Evolutionary conservation across 495 filamentous ascomycete genomes (phyloP), one percentile per base, ranked within the genome.

Genomic region (Aspergillus ostianus): DNA sequence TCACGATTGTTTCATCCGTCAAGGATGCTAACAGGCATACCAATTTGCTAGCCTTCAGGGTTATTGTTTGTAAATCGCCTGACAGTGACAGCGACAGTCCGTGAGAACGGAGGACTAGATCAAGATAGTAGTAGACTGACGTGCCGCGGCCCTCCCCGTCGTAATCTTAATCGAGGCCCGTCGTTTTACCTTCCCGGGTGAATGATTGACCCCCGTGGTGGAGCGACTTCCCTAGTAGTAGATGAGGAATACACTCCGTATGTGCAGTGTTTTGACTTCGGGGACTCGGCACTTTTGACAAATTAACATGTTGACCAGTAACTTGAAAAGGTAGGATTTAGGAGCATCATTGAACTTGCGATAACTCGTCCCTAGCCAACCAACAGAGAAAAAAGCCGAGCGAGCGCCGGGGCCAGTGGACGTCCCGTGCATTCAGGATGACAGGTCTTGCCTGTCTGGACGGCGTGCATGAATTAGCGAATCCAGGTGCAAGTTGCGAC

Each of bases 1-100:
- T 57, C 55, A 57, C 47, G 29, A 57, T 26, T 57, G 55, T 57
- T 57, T 57, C 47, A 57, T 51, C 8, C 19, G 29, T n/a, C 21
- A 17, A 6, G 20, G 18, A 30, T 32, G 10, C 17, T 20, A 48
- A 4, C 13, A 21, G 48, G 45, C 21, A 48, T 32, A 13, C 19
- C 10, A 21, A 30, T 6, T 30, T 15, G 23, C 29, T 57, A 13
- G 36, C 36, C 36, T 15, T 17, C 36, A 41, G 36, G 36, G 36
- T 17, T 13, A 41, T 13, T 41, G 0, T 41, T 12, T 26, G 4
- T 26, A 2, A 2, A 26, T 26, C 23, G 29, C 29, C 29, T 32
- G 29, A 17, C 36, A 41, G 36, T 2, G 30, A 32, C 30, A 32
- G 6, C 3, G 30, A 32, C 30, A 32, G 10, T 6, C 4, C 36